These are phyloP conservation scores for Biscogniauxia sp. DNA, from an alignment of 2,329 filamentous ascomycete species.

Conservation along the genomic window DNA sequence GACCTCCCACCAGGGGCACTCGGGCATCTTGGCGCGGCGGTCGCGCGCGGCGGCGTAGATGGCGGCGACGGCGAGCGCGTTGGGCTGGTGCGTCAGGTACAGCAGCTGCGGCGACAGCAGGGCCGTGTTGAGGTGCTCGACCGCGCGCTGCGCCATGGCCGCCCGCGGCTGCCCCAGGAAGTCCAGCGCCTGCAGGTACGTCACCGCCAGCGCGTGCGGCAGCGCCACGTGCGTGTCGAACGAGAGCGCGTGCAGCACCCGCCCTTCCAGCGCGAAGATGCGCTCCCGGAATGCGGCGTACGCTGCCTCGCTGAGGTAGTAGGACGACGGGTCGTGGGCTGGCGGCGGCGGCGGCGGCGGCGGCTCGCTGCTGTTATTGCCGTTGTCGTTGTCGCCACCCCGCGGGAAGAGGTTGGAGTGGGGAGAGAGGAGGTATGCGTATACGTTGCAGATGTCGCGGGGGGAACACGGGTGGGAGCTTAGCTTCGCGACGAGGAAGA, in stretches of 20 bases:
- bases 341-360: constrained; percentile 3
- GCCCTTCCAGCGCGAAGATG: constrained; percentile 72
- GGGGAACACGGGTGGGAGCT: constrained; percentile 73
- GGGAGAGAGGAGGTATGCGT: constrained; percentile 72
- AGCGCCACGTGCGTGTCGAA: constrained; percentile 85
- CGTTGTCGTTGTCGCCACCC: constrained; percentile 18
- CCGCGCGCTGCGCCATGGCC: constrained; percentile 59
- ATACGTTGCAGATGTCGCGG: constrained; percentile 80
- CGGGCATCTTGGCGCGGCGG: constrained; percentile 72
- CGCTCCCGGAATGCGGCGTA: constrained; percentile 64
- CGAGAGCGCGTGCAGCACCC: constrained; percentile 70
- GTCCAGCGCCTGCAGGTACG: constrained; percentile 87
- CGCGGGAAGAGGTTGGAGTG: constrained; percentile 52
- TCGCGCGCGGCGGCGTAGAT: constrained; percentile 89
- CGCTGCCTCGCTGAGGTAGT: constrained; percentile 70
- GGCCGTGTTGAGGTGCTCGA: constrained; percentile 82
- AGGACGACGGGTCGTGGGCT: constrained; percentile 45
- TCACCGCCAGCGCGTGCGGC: constrained; percentile 82
- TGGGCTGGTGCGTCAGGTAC: constrained; percentile 89
- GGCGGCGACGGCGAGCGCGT: constrained; percentile 78
- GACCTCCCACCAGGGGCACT: constrained; percentile 93
- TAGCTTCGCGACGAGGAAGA: constrained; percentile 83
- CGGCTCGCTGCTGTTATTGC: background rate
- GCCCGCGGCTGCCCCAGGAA: constrained; percentile 50
- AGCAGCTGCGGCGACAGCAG: constrained; percentile 84